phyloP scores from a whole-genome alignment of 2,329 filamentous ascomycete species.

The Diplodia scrobiculata region DNA sequence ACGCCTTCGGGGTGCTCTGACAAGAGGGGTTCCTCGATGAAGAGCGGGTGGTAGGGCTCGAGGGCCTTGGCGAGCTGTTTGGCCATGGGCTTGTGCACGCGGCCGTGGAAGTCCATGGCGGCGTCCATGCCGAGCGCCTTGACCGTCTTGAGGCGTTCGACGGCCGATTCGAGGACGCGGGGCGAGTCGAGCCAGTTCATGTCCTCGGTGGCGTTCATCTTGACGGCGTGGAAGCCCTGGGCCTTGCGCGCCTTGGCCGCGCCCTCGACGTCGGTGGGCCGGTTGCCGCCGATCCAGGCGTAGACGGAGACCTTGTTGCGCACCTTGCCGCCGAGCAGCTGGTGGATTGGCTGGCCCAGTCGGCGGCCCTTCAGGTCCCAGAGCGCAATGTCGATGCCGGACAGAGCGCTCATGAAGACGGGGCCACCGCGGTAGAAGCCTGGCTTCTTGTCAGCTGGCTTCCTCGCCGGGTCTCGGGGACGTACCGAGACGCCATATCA shows the following conservation, averaged over 20 bases:
- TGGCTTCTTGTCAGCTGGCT: constrained; percentile 28
- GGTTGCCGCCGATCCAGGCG: constrained; percentile 76
- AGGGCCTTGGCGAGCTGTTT: constrained; percentile 70
- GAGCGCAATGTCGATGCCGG: constrained; percentile 76
- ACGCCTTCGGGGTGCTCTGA: constrained; percentile 69
- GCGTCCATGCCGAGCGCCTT: constrained; percentile 71
- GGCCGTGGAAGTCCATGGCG: constrained; percentile 76
- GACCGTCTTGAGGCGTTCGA: constrained; percentile 69
- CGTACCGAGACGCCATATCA: constrained; percentile 59
- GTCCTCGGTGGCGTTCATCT: constrained; percentile 80
- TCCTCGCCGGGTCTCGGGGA: constrained; percentile 35
- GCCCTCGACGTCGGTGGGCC: constrained; percentile 65
- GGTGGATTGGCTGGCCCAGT: constrained; percentile 68
- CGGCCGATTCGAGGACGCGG: constrained; percentile 61
- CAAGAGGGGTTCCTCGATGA: constrained; percentile 73
- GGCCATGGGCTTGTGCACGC: constrained; percentile 77
- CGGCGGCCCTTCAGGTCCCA: constrained; percentile 74
- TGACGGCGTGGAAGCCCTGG: constrained; percentile 68
- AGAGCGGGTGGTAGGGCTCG: constrained; percentile 69
- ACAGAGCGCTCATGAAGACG: constrained; percentile 77
- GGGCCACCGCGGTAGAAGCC: constrained; percentile 77
- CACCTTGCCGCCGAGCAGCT: constrained; percentile 74
- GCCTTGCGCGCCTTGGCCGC: constrained; percentile 61
- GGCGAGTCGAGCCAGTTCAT: constrained; percentile 76
- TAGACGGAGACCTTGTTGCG: constrained; percentile 71